Evolutionary conservation across 1,284 basidiomycete genomes (phyloP), one percentile per base, ranked within the genome.

Genomic region (Naganishia cerealis): DNA sequence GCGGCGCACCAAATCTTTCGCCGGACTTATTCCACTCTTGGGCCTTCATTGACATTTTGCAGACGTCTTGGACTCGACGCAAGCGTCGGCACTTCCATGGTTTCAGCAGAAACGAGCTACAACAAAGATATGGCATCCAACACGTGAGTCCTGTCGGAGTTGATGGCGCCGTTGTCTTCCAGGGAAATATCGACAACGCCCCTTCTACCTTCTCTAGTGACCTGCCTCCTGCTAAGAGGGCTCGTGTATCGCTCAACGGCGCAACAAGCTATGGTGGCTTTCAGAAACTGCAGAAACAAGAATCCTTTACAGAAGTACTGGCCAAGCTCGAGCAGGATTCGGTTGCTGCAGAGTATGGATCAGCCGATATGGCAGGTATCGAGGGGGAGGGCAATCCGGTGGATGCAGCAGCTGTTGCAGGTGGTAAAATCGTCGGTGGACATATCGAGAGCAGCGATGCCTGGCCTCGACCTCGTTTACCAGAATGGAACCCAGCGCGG

Each of bases 281-380:
- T 21, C 63, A 58, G 46, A 65, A 63, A 40, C 39, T 65, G 15
- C 59, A 67, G 46, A 70, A 70, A 69, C 76, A 81, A 54, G 72
- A 78, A 1, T 91, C 90, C 1, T 94, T 94, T 74, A 84, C 87
- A 0, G 89, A 91, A 67, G 87, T 92, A 6, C 81, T 94, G 4
- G 87, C 89, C 77, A 85, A 87, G 72, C 81, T 93, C 67, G 88
- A 89, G 73, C 86, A 87, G 39, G 88, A 90, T 54, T 82, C 86
- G n/a, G 62, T 65, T 38, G 63, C 67, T 2, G 48, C 57, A 26
- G 81, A 81, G 74, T 83, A 75, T 73, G 83, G 78, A 70, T 75
- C 74, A 67, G 75, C 77, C 74, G 43, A 54, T n/a, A 46, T 61
- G 63, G 55, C 38, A 48, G 42, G 53, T 15, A 26, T 63, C 15